These are phyloP conservation scores for Trypanosoma theileri DNA, from an alignment of 208 protist genomes.

Conservation along the genomic window DNA sequence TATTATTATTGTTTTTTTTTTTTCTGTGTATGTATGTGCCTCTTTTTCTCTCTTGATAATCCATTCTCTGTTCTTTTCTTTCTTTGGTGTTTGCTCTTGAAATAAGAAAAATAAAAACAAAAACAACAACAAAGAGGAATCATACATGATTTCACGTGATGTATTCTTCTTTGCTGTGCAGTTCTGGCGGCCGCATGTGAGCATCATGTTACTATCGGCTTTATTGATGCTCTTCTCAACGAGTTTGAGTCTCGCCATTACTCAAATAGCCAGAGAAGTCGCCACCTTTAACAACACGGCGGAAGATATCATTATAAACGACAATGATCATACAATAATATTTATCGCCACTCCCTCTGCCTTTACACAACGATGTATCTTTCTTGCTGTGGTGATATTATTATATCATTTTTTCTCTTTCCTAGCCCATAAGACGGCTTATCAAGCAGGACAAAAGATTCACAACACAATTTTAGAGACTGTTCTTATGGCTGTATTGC, in stretches of 20 bases:
- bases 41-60: neutral
- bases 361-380: slow-evolving; percentile 40
- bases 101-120: neutral
- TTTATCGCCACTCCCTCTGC: slow-evolving; percentile 28
- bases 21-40: too few relatives aligned
- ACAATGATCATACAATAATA: too few relatives aligned
- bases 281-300: slow-evolving; percentile 32
- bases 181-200: slow-evolving; percentile 40
- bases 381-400: slow-evolving; percentile 39
- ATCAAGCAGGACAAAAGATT: slow-evolving; percentile 38
- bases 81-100: neutral
- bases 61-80: slow-evolving; percentile 10
- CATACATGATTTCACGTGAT: neutral
- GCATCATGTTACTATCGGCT: slow-evolving; percentile 33
- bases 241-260: slow-evolving; percentile 40
- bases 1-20: too few relatives aligned
- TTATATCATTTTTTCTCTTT: slow-evolving; percentile 55
- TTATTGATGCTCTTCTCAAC: slow-evolving; percentile 47
- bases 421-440: slow-evolving; percentile 46
- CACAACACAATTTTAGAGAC: slow-evolving; percentile 40
- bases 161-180: slow-evolving; percentile 42
- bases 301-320: neutral
- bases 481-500: slow-evolving; percentile 39
- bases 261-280: slow-evolving; percentile 49
- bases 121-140: neutral